These are phyloP conservation scores for Picea sitchensis DNA, from an alignment of 75 land plant genomes.

Conservation along the genomic window DNA sequence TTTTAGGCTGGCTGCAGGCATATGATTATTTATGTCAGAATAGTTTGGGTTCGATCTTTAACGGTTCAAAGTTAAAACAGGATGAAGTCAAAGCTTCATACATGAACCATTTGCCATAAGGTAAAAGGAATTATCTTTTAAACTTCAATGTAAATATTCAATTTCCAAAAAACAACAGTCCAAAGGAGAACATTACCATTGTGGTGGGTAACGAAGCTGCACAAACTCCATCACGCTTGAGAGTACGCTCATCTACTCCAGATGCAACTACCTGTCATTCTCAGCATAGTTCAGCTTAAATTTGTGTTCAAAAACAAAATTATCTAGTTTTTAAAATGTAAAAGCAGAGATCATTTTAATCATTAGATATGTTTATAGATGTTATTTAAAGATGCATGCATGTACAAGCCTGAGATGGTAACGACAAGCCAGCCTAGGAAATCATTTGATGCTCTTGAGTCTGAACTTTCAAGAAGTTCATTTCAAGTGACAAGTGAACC, in stretches of 20 bases:
- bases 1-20: neutral
- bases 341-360: neutral
- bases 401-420: too few species aligned
- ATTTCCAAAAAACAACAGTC: neutral
- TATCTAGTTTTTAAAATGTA: neutral
- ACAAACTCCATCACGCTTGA: constrained; percentile 98
- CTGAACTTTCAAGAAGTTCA: too few species aligned
- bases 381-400: too few species aligned
- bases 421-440: too few species aligned
- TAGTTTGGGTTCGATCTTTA: neutral
- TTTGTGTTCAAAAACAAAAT: neutral
- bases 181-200: constrained; percentile 52
- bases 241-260: constrained; percentile 92
- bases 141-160: too few species aligned
- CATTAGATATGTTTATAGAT: too few species aligned
- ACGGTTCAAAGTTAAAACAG: too few species aligned
- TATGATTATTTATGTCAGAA: neutral
- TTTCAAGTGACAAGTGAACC: too few species aligned
- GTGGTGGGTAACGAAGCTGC: constrained; percentile 98
- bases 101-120: too few species aligned
- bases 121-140: too few species aligned
- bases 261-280: constrained; percentile 88
- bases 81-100: too few species aligned
- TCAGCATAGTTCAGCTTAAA: neutral
- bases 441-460: too few species aligned